phyloP scores from a whole-genome alignment of 257 asterid species.

The Vinca minor region DNA sequence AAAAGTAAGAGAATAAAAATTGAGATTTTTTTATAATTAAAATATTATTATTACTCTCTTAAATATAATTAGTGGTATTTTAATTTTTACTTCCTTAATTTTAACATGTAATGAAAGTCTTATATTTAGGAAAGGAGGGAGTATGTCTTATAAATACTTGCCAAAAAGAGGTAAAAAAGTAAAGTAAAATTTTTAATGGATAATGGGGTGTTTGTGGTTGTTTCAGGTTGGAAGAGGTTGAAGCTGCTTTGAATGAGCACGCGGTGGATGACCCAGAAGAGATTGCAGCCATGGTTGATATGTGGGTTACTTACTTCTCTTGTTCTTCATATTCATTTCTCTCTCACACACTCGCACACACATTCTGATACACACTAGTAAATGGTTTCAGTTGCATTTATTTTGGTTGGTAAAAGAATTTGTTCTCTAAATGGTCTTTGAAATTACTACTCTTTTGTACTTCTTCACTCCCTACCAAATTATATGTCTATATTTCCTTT shows the following conservation, averaged over 20 bases:
- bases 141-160: neutral
- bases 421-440: slow-evolving; percentile 14
- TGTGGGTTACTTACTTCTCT: slow-evolving; percentile 36
- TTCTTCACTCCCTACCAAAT: too few relatives aligned
- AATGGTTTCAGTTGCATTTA: slow-evolving; percentile 23
- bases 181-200: neutral
- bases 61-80: too few relatives aligned
- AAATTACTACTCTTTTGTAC: too few relatives aligned
- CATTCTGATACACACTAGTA: neutral
- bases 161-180: neutral
- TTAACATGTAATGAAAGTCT: too few relatives aligned
- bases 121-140: too few relatives aligned
- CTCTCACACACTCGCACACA: neutral
- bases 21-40: too few relatives aligned
- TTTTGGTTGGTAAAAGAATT: slow-evolving; percentile 20
- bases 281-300: slow-evolving; percentile 75
- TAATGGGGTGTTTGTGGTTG: slow-evolving; percentile 14
- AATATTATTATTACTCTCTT: too few relatives aligned
- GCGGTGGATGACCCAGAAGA: slow-evolving; percentile 86
- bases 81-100: too few relatives aligned
- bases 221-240: slow-evolving; percentile 54
- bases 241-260: slow-evolving; percentile 50
- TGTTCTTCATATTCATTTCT: slow-evolving; percentile 2
- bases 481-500: too few relatives aligned
- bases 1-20: too few relatives aligned